phyloP scores from a whole-genome alignment of 192 early-diverging fungal species.

The Tieghemiomyces parasiticus region DNA sequence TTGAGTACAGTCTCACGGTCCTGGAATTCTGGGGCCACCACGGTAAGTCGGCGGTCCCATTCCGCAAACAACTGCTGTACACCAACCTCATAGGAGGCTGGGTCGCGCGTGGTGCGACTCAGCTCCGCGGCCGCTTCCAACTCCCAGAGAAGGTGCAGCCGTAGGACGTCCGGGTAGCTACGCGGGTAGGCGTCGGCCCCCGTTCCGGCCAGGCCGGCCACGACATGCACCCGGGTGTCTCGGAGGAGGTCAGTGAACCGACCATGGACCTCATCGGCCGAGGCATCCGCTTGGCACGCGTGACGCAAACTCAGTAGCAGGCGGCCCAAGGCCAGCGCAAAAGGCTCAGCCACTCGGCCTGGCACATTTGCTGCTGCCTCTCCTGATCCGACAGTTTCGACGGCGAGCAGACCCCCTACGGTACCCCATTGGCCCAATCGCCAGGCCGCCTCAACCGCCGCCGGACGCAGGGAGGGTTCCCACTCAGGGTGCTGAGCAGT shows the following conservation, averaged over 20 bases:
- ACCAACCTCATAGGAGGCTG: not conserved
- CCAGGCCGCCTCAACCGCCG: conserved; percentile 47
- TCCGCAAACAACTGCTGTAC: conserved; percentile 16
- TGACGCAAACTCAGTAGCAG: conserved; percentile 30
- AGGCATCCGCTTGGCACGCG: conserved; percentile 12
- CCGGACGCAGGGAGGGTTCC: conserved; percentile 27
- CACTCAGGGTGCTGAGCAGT: conserved; percentile 28
- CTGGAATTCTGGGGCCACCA: conserved; percentile 34
- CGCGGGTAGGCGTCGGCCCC: conserved; percentile 49
- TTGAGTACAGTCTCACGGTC: conserved; percentile 43
- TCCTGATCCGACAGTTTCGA: not conserved
- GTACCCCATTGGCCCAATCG: conserved; percentile 39
- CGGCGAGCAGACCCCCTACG: conserved; percentile 20
- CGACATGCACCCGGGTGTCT: conserved; percentile 25
- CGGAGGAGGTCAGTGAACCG: conserved; percentile 25
- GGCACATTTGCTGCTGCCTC: conserved; percentile 12
- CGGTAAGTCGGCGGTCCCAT: conserved; percentile 32
- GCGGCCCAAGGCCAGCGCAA: conserved; percentile 39
- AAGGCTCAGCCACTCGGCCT: conserved; percentile 22
- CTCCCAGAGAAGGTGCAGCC: conserved; percentile 54
- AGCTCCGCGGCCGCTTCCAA: conserved; percentile 26
- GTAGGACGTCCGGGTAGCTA: conserved; percentile 38
- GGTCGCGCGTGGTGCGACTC: not conserved
- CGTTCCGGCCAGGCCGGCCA: conserved; percentile 35
- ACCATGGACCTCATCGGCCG: too few relatives aligned